Conservation (phyloP, 108 stramenopile genomes). For the Parmales sp. region DNA sequence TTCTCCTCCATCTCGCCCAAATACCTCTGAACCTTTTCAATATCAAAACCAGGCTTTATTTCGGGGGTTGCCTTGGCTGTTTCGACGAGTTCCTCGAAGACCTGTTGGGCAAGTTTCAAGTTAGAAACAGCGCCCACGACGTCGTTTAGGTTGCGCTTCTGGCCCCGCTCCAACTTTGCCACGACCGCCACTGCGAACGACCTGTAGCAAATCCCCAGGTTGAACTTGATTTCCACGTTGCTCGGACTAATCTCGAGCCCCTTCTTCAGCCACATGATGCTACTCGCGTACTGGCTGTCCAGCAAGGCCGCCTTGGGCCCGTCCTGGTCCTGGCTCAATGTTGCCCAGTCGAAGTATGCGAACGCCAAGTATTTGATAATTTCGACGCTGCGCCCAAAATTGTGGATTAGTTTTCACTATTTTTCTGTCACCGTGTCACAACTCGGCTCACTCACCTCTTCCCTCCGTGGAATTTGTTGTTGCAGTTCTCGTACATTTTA, state of each 20-base stretch:
- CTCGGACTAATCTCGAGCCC: background rate
- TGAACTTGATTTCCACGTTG: background rate
- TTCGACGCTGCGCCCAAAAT: constrained; percentile 55
- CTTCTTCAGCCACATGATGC: background rate
- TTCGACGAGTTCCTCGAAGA: background rate
- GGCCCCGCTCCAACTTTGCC: background rate
- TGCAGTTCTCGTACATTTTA: constrained; percentile 75
- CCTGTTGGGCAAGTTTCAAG: background rate
- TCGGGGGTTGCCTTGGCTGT: background rate
- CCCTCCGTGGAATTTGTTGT: too few relatives aligned
- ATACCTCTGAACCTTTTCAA: background rate
- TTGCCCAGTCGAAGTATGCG: constrained; percentile 80
- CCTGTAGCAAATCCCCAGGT: background rate
- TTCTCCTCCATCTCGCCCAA: background rate
- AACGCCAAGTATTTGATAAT: constrained; percentile 71
- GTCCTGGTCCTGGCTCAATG: too few relatives aligned
- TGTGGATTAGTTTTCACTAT: constrained; percentile 68
- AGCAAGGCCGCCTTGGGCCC: constrained; percentile 16
- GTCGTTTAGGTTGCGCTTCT: background rate
- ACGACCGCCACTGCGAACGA: background rate
- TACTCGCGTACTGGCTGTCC: background rate
- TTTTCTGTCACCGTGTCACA: too few relatives aligned
- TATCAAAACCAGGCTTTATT: background rate
- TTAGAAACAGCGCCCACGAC: background rate
- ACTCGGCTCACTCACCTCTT: too few relatives aligned